Evolutionary conservation across 352 stramenopile species (phyloP).

Genomic region (Phytopythium ostracodes): DNA sequence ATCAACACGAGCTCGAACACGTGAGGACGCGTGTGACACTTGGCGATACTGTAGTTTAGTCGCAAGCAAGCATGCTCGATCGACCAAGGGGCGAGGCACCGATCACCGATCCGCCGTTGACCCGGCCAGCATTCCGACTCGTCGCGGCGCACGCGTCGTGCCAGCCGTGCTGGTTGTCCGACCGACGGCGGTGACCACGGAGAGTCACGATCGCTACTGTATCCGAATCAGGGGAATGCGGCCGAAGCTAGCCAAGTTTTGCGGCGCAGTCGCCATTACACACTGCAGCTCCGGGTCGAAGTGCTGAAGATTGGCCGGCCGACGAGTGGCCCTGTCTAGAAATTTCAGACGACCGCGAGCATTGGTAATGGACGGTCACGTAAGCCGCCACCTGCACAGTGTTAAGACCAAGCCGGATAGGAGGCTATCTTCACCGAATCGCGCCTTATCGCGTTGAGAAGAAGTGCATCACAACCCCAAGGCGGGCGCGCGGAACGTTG

Average conservation of each 20-base stretch:
- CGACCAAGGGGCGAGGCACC: neutral
- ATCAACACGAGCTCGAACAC: neutral
- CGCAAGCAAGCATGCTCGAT: neutral
- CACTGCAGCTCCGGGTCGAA: neutral
- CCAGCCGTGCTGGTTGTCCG: neutral
- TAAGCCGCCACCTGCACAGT: neutral
- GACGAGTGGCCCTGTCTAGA: neutral
- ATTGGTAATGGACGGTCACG: neutral
- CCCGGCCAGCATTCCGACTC: neutral
- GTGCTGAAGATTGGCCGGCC: neutral
- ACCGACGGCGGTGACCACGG: neutral
- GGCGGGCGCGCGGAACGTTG: neutral
- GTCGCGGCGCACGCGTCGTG: too few species aligned
- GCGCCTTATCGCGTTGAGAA: neutral
- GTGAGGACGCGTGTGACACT: neutral
- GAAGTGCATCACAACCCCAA: neutral
- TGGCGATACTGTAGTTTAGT: too few species aligned
- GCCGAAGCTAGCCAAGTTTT: neutral
- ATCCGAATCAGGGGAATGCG: neutral
- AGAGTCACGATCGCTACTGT: neutral
- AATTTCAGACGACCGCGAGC: neutral
- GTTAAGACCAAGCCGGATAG: neutral
- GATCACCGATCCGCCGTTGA: neutral
- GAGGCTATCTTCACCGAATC: neutral
- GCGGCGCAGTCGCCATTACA: neutral